phyloP scores from a whole-genome alignment of 805 yeast genomes.

The Metschnikowia picachoensis region DNA sequence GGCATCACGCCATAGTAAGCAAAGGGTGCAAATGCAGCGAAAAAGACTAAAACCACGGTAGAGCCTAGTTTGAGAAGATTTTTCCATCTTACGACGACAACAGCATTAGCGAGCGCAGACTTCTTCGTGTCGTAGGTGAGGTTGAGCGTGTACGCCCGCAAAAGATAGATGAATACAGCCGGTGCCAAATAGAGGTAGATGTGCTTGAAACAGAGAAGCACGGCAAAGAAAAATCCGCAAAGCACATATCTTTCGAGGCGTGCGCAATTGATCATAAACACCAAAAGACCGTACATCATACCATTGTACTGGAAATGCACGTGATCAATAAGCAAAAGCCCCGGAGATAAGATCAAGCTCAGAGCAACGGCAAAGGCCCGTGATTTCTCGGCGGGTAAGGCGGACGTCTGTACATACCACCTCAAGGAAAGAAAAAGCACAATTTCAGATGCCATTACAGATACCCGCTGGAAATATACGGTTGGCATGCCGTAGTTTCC shows the following conservation, averaged over 20 bases:
- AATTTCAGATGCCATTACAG: conserved; percentile 77
- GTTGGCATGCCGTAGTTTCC: conserved; percentile 80
- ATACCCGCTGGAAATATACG: conserved; percentile 70
- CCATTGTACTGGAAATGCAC: conserved; percentile 98
- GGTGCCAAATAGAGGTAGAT: conserved; percentile 92
- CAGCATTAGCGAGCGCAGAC: conserved; percentile 22
- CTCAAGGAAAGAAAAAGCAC: conserved; percentile 68
- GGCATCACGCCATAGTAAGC: conserved; percentile 56
- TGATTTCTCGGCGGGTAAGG: conserved; percentile 35
- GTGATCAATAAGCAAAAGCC: conserved; percentile 85
- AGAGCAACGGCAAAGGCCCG: conserved; percentile 73
- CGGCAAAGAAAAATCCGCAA: conserved; percentile 69
- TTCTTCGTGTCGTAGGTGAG: conserved; percentile 25
- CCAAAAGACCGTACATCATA: conserved; percentile 79
- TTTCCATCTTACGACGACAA: conserved; percentile 47
- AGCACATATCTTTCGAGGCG: conserved; percentile 50
- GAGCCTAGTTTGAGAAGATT: conserved; percentile 59
- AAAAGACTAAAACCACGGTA: conserved; percentile 59
- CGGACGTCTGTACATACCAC: conserved; percentile 56
- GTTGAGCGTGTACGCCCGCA: conserved; percentile 69
- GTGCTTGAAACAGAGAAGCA: conserved; percentile 87
- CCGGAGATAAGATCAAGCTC: conserved; percentile 84
- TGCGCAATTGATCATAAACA: conserved; percentile 71
- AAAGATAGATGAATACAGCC: conserved; percentile 76
- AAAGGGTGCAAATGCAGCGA: conserved; percentile 77